A percentile compares a stretch with the other conserved stretches of the same genome.
phyloP scores from a whole-genome alignment of 202 grass and related monocot genomes.

The Eragrostis tef region DNA sequence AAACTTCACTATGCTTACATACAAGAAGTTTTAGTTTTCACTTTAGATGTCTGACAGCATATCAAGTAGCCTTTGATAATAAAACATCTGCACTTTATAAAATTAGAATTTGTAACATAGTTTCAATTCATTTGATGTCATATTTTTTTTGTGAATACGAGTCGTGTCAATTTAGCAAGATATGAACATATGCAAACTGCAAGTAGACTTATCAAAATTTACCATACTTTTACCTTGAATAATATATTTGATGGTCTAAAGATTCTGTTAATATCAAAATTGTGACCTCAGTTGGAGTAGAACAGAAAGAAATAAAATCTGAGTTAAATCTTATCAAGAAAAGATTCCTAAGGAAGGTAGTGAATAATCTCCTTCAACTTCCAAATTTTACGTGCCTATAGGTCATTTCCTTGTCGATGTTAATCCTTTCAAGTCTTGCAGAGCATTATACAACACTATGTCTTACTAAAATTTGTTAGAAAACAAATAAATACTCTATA shows the following conservation, averaged over 20 bases:
- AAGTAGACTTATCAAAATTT: neutral
- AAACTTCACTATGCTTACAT: conserved; percentile 30
- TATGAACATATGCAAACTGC: neutral
- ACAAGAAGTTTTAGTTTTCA: neutral
- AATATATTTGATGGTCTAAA: conserved; percentile 27
- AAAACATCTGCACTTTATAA: conserved; percentile 12
- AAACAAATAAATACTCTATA: neutral
- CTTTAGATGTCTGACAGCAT: neutral
- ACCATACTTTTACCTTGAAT: neutral
- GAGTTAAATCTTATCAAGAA: neutral
- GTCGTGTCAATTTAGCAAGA: neutral
- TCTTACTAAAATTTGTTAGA: neutral
- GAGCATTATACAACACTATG: neutral
- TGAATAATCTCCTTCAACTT: neutral
- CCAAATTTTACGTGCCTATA: neutral
- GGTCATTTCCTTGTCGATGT: neutral
- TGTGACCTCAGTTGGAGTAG: conserved; percentile 9
- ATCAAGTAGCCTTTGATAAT: neutral
- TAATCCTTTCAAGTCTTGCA: conserved; percentile 3
- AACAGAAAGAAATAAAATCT: neutral
- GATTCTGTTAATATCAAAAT: neutral
- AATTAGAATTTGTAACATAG: neutral
- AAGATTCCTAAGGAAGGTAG: neutral
- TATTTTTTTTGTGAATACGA: neutral
- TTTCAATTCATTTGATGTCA: neutral